Evolutionary conservation across 1,284 basidiomycete genomes (phyloP).

Genomic region (Cutaneotrichosporon spelunceum): DNA sequence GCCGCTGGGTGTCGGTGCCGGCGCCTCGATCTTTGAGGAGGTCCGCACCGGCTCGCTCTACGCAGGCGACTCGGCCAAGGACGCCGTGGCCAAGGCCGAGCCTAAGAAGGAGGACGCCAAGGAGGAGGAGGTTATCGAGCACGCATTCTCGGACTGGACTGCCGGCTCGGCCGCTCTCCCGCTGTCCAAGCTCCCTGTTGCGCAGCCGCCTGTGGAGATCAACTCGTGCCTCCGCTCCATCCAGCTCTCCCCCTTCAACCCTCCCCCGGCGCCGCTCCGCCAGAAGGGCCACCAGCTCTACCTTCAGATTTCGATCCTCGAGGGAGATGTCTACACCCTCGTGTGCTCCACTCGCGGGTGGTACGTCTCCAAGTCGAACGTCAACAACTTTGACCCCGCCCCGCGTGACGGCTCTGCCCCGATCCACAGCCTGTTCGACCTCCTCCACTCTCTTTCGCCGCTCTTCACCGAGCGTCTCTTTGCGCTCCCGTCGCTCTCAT

Average conservation of each 20-base stretch:
- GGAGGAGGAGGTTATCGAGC: slow-evolving; percentile 39
- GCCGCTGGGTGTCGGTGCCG: slow-evolving; percentile 52
- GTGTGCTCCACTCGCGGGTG: slow-evolving; percentile 57
- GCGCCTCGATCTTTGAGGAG: slow-evolving; percentile 55
- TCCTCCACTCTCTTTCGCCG: slow-evolving; percentile 55
- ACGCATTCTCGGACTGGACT: slow-evolving; percentile 52
- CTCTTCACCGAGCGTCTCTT: slow-evolving; percentile 50
- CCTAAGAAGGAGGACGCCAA: slow-evolving; percentile 39
- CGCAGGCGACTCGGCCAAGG: slow-evolving; percentile 35
- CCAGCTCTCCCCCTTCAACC: slow-evolving; percentile 59
- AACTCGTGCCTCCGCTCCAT: slow-evolving; percentile 53
- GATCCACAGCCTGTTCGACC: slow-evolving; percentile 56
- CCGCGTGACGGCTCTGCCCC: slow-evolving; percentile 44
- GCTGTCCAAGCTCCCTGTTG: slow-evolving; percentile 45
- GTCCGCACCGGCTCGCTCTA: slow-evolving; percentile 51
- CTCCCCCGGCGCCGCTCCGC: slow-evolving; percentile 57
- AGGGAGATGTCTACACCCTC: slow-evolving; percentile 57
- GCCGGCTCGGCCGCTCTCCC: slow-evolving; percentile 31
- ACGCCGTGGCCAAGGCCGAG: slow-evolving; percentile 29
- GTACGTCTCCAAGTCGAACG: slow-evolving; percentile 56
- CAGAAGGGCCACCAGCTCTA: slow-evolving; percentile 59
- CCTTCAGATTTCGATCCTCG: slow-evolving; percentile 56
- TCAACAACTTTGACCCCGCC: slow-evolving; percentile 53
- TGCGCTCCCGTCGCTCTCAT: slow-evolving; percentile 40
- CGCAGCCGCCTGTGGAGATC: slow-evolving; percentile 44